Evolutionary conservation across 2,329 filamentous ascomycete genomes (phyloP), one percentile per base, ranked within the genome.

Genomic region (Paecilomyces variotii): DNA sequence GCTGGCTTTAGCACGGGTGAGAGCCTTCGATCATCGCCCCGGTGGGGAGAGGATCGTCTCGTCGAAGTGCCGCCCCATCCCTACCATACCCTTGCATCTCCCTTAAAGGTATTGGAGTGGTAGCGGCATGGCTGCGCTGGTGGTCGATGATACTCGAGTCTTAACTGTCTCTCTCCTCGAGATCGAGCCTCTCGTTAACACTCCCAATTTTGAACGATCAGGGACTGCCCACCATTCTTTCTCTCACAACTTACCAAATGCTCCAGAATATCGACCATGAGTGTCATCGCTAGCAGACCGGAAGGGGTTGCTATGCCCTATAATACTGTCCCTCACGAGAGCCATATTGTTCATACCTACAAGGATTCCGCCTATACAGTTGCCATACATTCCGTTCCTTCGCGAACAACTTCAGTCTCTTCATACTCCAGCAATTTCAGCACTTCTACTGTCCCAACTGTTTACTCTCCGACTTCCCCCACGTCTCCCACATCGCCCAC

Each of bases 251-350:
- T 35, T 6, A 58, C 59, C 51, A 56, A 59, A 53, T 59, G 65
- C 68, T 45, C 9, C 12, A 45, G 39, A 45, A 45, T 45, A n/a
- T 19, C 14, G 14, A 70, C 58, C 49, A 77, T 76, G 74, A 76
- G 69, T 62, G 71, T 73, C 58, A 68, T 76, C 58, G 72, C 71
- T 61, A 74, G 68, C 67, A 73, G 71, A 70, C 69, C 72, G 28
- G 69, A 73, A 58, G 67, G 60, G 63, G 62, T 68, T 64, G 65
- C 65, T 66, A 68, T 69, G 64, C 63, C 72, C 39, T 73, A 70
- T 59, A 63, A 62, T 32, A 59, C 65, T 11, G 65, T 67, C 45
- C 61, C 65, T 35, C 65, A 70, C 56, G 64, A 69, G 57, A 60
- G 58, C 57, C 62, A 66, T 50, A 60, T 58, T 49, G 57, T 60